These are phyloP conservation scores for Solanum corneliomulleri DNA, from an alignment of 257 asterid species.

Conservation along the genomic window DNA sequence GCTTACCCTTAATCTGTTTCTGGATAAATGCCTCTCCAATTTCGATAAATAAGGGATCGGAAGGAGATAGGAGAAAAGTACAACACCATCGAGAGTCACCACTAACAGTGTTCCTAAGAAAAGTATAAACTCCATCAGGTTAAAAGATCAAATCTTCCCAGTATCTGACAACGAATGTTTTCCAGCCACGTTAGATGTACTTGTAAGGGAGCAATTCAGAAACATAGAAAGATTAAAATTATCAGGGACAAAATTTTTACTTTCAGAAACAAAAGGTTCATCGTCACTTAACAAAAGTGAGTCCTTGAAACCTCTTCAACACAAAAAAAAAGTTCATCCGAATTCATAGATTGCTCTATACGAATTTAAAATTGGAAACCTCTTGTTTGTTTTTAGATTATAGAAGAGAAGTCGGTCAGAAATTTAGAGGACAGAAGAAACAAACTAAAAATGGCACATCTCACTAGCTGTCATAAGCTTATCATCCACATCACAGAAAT, in stretches of 20 bases:
- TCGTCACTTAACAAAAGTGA: not conserved
- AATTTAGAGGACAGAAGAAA: not conserved
- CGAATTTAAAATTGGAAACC: not conserved
- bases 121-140: not conserved
- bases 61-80: slow-evolving; percentile 88
- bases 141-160: not conserved
- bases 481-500: not conserved
- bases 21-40: slow-evolving; percentile 85
- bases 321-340: not conserved
- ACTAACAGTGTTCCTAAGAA: slow-evolving; percentile 75
- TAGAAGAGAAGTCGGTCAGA: not conserved
- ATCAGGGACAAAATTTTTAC: not conserved
- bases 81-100: slow-evolving; percentile 87
- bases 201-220: not conserved
- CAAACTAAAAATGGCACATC: not conserved
- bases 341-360: not conserved
- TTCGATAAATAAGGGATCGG: slow-evolving; percentile 77
- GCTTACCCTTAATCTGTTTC: slow-evolving; percentile 58
- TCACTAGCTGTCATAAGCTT: not conserved
- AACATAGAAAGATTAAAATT: not conserved
- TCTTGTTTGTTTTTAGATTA: not conserved
- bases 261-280: not conserved
- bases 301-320: not conserved
- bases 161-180: not conserved
- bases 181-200: not conserved